A percentile compares a stretch with the other conserved stretches of the same genome.
Evolutionary conservation across 2,329 filamentous ascomycete species (phyloP).

Genomic region (Cyphellophora europaea): DNA sequence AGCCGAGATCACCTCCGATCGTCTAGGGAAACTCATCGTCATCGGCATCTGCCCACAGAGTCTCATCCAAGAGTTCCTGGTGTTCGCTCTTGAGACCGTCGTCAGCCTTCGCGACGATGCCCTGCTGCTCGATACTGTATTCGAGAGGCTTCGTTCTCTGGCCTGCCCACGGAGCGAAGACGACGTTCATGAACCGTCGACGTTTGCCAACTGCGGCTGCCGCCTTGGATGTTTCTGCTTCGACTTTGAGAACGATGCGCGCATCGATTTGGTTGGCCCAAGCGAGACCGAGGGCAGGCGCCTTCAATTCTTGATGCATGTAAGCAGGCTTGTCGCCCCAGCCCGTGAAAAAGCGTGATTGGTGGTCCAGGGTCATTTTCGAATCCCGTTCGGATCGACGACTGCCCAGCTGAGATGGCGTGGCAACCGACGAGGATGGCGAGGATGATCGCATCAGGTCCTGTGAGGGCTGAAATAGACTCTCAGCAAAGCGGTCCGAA

Average conservation of each 20-base stretch:
- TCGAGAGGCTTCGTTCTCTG: constrained; percentile 8
- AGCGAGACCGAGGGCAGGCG: constrained; percentile 74
- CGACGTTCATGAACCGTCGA: constrained; percentile 75
- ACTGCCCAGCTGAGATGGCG: neutral
- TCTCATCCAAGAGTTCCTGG: constrained; percentile 12
- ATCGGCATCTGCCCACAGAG: constrained; percentile 15
- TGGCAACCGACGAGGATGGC: constrained; percentile 3
- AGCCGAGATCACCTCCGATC: too few relatives aligned
- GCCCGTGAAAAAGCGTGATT: constrained; percentile 90
- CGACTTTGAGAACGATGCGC: constrained; percentile 71
- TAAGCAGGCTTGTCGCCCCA: constrained; percentile 62
- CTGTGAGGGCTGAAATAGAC: constrained; percentile 5
- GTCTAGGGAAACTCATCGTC: constrained; percentile 6
- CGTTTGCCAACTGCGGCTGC: constrained; percentile 32
- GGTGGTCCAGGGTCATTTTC: constrained; percentile 60
- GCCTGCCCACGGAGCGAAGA: constrained; percentile 69
- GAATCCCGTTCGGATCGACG: constrained; percentile 24
- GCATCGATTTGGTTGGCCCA: constrained; percentile 86
- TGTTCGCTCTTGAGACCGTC: constrained; percentile 5
- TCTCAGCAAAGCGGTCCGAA: constrained; percentile 63
- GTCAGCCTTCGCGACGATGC: constrained; percentile 9
- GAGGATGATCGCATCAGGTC: constrained; percentile 10
- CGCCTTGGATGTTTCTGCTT: constrained; percentile 31
- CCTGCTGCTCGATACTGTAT: constrained; percentile 14
- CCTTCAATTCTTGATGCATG: constrained; percentile 49